phyloP scores from a whole-genome alignment of 768 basidiomycete genomes.

The Sporobolomyces pararoseus region DNA sequence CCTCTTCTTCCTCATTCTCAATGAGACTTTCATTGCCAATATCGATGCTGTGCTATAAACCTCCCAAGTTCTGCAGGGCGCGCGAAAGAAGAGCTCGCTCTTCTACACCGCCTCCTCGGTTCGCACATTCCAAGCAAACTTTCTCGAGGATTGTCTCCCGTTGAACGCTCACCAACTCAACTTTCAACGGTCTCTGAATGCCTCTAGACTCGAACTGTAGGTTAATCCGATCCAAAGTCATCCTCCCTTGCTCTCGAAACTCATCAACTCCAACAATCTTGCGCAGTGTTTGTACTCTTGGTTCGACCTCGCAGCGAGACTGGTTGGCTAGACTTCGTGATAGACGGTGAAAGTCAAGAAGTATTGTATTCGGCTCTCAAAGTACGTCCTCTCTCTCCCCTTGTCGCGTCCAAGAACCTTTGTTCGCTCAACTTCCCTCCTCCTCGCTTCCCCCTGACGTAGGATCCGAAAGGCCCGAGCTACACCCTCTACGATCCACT shows the following conservation, averaged over 20 bases:
- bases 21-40: too few species aligned
- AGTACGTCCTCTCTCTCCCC: not conserved
- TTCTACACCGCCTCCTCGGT: too few species aligned
- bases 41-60: too few species aligned
- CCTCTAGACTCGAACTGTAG: constrained; percentile 14
- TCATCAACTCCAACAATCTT: not conserved
- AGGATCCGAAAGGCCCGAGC: not conserved
- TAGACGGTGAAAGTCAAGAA: not conserved
- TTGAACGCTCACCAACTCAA: too few species aligned
- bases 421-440: not conserved
- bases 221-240: not conserved
- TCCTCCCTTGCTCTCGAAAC: not conserved
- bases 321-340: constrained; percentile 10
- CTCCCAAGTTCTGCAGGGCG: too few species aligned
- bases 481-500: constrained; percentile 14
- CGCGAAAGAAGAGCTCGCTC: too few species aligned
- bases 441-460: not conserved
- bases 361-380: constrained; percentile 8
- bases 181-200: too few species aligned
- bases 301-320: constrained; percentile 20
- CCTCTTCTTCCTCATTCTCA: too few species aligned
- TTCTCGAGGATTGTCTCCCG: too few species aligned
- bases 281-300: constrained; percentile 25
- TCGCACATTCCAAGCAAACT: too few species aligned
- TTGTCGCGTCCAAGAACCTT: not conserved